Evolutionary conservation across 495 filamentous ascomycete species (phyloP), one percentile per base, ranked within the genome.

Genomic region (Xylaria bambusicola): DNA sequence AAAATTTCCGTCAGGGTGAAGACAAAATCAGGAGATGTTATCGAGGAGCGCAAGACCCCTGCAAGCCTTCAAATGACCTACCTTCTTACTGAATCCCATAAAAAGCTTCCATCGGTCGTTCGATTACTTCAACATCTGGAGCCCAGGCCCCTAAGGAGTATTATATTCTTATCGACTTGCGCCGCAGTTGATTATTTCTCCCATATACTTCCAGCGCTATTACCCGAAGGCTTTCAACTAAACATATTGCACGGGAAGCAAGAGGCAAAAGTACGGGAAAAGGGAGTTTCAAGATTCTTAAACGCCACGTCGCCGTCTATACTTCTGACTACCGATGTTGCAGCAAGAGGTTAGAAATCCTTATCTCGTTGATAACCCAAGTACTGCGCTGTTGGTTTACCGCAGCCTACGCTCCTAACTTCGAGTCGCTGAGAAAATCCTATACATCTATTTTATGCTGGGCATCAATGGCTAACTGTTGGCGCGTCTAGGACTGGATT

Each of bases 111-210:
- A 17, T 80, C 89, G 8, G 73, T 96, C 5, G 81, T 83, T 41
- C 83, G 84, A 29, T 78, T 98, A 9, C 82, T 98, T 7, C 77
- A 81, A 23, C 79, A 82, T 3, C 68, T 94, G 17, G 75, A 88
- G 24, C 87, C 88, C 0, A 82, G 82, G 5, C 92, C 92, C 0
- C 85, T 89, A 59, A 92, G 93, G 67, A 85, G 86, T n/a, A 98
- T 98, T 56, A 79, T 96, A 66, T 98, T 96, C 71, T 83, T 98
- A 33, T 94, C 93, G 17, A 97, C 92, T 36, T 97, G 95, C 66
- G 91, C 91, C 23, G 89, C 88, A n/a, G 95, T 98, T 21, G 94
- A 97, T 71, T 97, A 96, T 71, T 92, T 93, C 65, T 81, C 89
- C 24, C 80, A 87, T 56, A 80, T 96, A 15, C 80, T 98, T 26